Evolutionary conservation across 2,329 filamentous ascomycete species (phyloP).

Genomic region (Epichloe gansuensis): DNA sequence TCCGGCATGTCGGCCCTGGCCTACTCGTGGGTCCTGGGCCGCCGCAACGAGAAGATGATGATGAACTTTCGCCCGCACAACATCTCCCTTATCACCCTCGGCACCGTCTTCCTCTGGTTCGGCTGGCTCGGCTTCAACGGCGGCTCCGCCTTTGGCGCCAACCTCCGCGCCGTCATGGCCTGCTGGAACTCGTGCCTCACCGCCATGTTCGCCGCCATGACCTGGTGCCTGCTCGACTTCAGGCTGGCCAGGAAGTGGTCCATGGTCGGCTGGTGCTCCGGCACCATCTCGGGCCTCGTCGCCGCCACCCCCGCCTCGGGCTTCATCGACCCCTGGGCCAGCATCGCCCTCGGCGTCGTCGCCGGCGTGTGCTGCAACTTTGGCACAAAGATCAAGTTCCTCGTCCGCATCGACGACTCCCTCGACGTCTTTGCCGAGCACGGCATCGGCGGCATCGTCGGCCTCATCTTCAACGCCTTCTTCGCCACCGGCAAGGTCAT

Average conservation of each 20-base stretch:
- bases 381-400: slow-evolving; percentile 51
- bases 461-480: slow-evolving; percentile 59
- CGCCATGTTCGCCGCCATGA: slow-evolving; percentile 80
- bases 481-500: slow-evolving; percentile 60
- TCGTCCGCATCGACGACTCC: slow-evolving; percentile 54
- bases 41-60: slow-evolving; percentile 98
- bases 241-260: slow-evolving; percentile 90
- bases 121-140: slow-evolving; percentile 99
- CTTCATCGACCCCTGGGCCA: slow-evolving; percentile 55
- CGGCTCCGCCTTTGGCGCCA: slow-evolving; percentile 85
- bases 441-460: slow-evolving; percentile 55
- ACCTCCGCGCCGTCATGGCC: slow-evolving; percentile 86
- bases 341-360: slow-evolving; percentile 51
- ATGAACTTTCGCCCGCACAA: slow-evolving; percentile 99
- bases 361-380: slow-evolving; percentile 57
- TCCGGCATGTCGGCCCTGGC: slow-evolving; percentile 88
- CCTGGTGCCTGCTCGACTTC: slow-evolving; percentile 94
- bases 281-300: slow-evolving; percentile 57
- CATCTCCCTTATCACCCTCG: slow-evolving; percentile 90
- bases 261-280: slow-evolving; percentile 62
- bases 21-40: slow-evolving; percentile 90
- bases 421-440: slow-evolving; percentile 63
- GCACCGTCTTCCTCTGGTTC: slow-evolving; percentile 93
- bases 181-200: slow-evolving; percentile 97
- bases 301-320: slow-evolving; percentile 57